phyloP scores from a whole-genome alignment of 2,329 filamentous ascomycete genomes.

The Corniculantispora saksenae region DNA sequence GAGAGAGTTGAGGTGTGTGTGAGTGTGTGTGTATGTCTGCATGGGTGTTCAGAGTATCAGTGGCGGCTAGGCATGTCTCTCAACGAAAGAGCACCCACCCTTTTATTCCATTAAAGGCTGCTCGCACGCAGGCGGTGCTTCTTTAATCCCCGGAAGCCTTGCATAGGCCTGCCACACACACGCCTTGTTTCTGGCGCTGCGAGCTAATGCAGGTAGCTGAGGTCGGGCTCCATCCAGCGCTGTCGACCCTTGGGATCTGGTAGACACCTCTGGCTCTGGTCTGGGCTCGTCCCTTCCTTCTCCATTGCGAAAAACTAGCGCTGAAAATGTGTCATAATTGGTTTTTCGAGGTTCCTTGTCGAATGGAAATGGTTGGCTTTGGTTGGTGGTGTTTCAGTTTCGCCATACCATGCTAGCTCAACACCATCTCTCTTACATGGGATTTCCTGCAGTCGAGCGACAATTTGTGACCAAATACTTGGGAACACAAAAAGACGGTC shows the following conservation, averaged over 20 bases:
- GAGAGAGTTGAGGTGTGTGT: not conserved
- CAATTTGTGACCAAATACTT: not conserved
- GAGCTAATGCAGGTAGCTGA: not conserved
- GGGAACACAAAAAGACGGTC: not conserved
- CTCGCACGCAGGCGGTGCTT: not conserved
- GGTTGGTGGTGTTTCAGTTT: not conserved
- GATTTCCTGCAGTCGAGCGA: not conserved
- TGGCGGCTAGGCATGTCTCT: not conserved
- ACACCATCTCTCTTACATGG: not conserved
- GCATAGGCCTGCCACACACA: not conserved
- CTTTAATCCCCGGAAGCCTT: not conserved
- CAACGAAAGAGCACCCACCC: not conserved
- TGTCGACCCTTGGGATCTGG: too few relatives aligned
- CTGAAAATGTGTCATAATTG: not conserved
- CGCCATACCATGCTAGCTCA: not conserved
- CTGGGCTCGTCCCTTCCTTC: too few relatives aligned
- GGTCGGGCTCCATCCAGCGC: too few relatives aligned
- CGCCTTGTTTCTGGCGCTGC: not conserved
- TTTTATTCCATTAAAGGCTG: not conserved
- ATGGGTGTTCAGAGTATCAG: not conserved
- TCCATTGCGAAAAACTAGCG: not conserved
- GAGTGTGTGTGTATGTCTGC: too few relatives aligned
- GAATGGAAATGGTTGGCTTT: not conserved
- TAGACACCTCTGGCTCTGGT: not conserved
- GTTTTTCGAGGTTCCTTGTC: not conserved